Base-by-base conservation (phyloP, 108 stramenopile genomes). In the Cyclotella sp. region DNA sequence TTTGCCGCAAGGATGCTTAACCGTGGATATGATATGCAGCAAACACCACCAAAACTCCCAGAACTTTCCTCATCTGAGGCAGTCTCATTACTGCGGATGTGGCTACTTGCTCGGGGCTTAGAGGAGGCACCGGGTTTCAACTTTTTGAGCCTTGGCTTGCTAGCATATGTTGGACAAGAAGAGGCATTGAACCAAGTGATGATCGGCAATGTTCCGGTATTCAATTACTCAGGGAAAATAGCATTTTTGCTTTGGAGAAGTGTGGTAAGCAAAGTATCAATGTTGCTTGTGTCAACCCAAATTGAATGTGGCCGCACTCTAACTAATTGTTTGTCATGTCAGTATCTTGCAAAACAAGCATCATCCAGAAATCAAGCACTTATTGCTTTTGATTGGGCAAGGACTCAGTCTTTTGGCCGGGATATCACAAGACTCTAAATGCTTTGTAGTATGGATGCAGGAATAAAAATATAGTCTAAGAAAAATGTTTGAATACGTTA, bases 371-470 rank as follows among this genome's bases (percentile, higher is more conserved):
- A 95, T 85, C 92, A 91, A 61, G 77, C 86, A 26, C 84, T 94
- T 8, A 89, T 95, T 42, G 87, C 89, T 13, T 90, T 90, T 78
- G 89, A 93, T 64, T 95, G 94, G 94, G 47, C 90, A 24, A 77
- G 91, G 70, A 87, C 84, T 11, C 84, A 83, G 54, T 19, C 85
- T 15, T 94, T 94, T 63, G 94, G 94, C 0, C 61, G 94, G 45
- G 94, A 95, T 75, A 91, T 93, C 41, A 85, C 89, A 9, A 68
- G 68, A 24, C 47, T 72, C 3, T 72, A 19, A 61, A 45, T 61
- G 2, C 11, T 34, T 1, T 5, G 34, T 10, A 39, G 15, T 4
- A 12, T 34, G 24, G 9, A 21, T 24, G 12, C 22, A 4, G 24
- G 19, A 22, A n/a, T 22, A 26, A 22, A n/a, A 22, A 55, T 24